Base-by-base conservation (phyloP, 2,329 filamentous ascomycete species). In the Diaporthe sp. region DNA sequence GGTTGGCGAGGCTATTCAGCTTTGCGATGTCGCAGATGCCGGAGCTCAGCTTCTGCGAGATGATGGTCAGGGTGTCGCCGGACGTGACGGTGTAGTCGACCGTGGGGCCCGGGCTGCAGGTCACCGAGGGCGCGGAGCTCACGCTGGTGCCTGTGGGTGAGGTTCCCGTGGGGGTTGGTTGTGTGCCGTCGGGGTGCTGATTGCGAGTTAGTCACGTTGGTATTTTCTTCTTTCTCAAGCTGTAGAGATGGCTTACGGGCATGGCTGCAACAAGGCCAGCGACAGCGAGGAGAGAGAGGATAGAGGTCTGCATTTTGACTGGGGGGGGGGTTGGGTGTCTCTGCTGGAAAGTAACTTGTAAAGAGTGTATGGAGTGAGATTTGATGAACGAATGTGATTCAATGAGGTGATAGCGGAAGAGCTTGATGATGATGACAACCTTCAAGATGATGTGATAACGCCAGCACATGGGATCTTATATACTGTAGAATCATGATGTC, bases 51-150 rank as follows among this genome's bases (percentile, higher is more conserved):
- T 66, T 66, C 61, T 66, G 61, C 12, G 61, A 66, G 44, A 66
- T 66, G 30, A 66, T 66, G 61, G 61, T 66, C 30, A 66, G 22
- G 61, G 61, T 66, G 44, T 66, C 61, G 22, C 61, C 44, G 42
- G 44, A 35, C 13, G 22, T 5, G 22, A 66, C 44, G 30, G 61
- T 66, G 44, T 66, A 66, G 30, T 66, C 44, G 30, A 66, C 61
- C 3, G 32, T 35, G 22, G 61, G 61, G 2, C 61, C 61, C 3
- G 61, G 61, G 44, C 61, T 66, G 61, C 61, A 66, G 30, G 61
- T 66, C 5, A 37, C 61, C 7, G 44, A 37, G 0, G 61, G 61
- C 13, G 44, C 61, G 3, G 61, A 37, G 61, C 61, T 66, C 12
- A 22, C 30, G 61, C 19, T 51, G 30, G 30, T 66, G 39, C 59